Conservation (phyloP, 306 rosid genomes). For the Pyrus bretschneideri region DNA sequence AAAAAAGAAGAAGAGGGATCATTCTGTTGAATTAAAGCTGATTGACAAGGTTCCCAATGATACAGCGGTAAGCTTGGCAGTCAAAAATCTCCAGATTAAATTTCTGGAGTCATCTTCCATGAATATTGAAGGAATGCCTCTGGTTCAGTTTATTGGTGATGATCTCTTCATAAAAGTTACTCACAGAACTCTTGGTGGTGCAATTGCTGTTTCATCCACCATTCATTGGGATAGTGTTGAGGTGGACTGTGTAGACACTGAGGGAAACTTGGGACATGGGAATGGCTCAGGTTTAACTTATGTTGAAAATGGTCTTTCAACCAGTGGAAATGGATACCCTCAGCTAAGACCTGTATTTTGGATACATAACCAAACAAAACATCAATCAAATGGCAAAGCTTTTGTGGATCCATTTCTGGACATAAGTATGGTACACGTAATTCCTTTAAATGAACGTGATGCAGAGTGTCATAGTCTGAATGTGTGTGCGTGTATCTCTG, state of each 20-base stretch:
- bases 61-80: constrained; percentile 66
- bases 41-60: constrained; percentile 89
- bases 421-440: constrained; percentile 58
- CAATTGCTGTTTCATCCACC: constrained; percentile 74
- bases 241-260: constrained; percentile 73
- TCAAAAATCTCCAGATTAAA: constrained; percentile 65
- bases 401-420: constrained; percentile 60
- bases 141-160: constrained; percentile 78
- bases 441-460: constrained; percentile 66
- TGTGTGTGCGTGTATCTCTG: constrained; percentile 77
- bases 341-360: constrained; percentile 82
- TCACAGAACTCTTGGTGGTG: constrained; percentile 94
- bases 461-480: constrained; percentile 69
- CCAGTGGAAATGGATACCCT: constrained; percentile 50
- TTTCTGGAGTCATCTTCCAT: constrained; percentile 77
- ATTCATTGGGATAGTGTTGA: constrained; percentile 68
- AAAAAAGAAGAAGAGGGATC: constrained; percentile 28
- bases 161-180: constrained; percentile 58
- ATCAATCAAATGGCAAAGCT: constrained; percentile 28
- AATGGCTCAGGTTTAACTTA: constrained; percentile 33
- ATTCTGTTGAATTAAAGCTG: constrained; percentile 44
- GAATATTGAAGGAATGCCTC: constrained; percentile 64
- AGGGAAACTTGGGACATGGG: constrained; percentile 44
- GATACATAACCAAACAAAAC: constrained; percentile 55
- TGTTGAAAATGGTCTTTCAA: constrained; percentile 35